Evolutionary conservation across 2,329 filamentous ascomycete genomes (phyloP).

Genomic region (Fusarium zealandicum): DNA sequence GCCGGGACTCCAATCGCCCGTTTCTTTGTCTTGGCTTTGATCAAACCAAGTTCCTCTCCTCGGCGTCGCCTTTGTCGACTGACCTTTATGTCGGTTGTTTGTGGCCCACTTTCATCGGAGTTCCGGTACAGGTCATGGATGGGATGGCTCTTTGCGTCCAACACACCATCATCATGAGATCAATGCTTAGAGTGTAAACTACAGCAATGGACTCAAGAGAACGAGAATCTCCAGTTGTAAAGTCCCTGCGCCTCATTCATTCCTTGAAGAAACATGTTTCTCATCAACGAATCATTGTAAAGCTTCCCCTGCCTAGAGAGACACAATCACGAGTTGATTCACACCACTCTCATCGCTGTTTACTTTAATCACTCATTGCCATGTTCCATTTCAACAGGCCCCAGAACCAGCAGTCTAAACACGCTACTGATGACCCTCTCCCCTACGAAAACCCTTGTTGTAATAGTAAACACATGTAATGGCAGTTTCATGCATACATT

Average conservation of each 20-base stretch:
- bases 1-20: neutral
- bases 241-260: neutral
- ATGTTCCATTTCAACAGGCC: conserved; percentile 6
- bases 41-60: neutral
- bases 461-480: too few species aligned
- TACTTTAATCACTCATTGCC: neutral
- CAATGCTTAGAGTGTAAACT: neutral
- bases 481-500: too few species aligned
- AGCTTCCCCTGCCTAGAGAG: conserved; percentile 1
- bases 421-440: conserved; percentile 16
- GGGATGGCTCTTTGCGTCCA: conserved; percentile 5
- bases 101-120: conserved; percentile 34
- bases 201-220: neutral
- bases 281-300: too few species aligned
- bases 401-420: conserved; percentile 15
- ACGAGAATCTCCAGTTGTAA: neutral
- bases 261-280: neutral
- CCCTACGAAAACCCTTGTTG: too few species aligned
- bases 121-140: conserved; percentile 22
- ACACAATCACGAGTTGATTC: conserved; percentile 29
- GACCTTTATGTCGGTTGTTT: conserved; percentile 6
- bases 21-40: conserved; percentile 10
- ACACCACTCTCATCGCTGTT: conserved; percentile 18
- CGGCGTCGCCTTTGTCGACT: neutral
- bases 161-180: conserved; percentile 11